A percentile compares a stretch with the other conserved stretches of the same genome.
phyloP scores from a whole-genome alignment of 148 eudicot species.

The Selenicereus undatus region DNA sequence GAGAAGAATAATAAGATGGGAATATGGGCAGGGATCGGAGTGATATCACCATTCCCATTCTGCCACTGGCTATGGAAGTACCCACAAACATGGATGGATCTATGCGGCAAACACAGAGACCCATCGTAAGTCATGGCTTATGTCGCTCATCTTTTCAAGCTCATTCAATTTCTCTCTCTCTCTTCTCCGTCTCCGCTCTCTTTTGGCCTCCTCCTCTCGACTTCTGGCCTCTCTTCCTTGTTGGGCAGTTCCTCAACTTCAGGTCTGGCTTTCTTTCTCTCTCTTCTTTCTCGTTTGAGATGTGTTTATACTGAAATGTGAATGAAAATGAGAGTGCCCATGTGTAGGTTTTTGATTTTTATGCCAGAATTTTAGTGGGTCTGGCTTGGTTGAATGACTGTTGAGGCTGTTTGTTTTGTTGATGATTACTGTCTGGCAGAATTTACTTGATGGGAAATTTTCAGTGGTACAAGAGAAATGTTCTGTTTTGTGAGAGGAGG shows the following conservation, averaged over 20 bases:
- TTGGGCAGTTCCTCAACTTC: conserved; percentile 95
- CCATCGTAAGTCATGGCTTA: conserved; percentile 72
- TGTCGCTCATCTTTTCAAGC: conserved; percentile 68
- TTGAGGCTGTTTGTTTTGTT: neutral
- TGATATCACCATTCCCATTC: conserved; percentile 71
- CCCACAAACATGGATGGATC: conserved; percentile 78
- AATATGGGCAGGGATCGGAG: conserved; percentile 62
- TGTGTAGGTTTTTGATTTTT: neutral
- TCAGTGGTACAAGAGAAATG: conserved; percentile 2
- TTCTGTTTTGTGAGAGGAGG: neutral
- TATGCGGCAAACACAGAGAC: conserved; percentile 65
- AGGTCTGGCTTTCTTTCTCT: conserved; percentile 33
- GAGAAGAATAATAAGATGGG: conserved; percentile 33
- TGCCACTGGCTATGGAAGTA: conserved; percentile 74
- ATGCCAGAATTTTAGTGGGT: conserved; percentile 1
- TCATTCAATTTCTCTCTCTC: conserved; percentile 70
- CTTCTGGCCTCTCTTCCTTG: conserved; percentile 85
- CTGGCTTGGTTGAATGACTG: neutral
- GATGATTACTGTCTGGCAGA: neutral
- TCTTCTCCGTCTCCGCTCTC: conserved; percentile 64
- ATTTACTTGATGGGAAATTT: neutral
- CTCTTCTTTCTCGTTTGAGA: neutral
- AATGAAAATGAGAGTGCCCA: neutral
- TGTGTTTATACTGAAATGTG: neutral
- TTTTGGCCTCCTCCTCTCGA: conserved; percentile 86